Conservation (phyloP, 371 early-diverging fungal genomes). For the Mucor lusitanicus region DNA sequence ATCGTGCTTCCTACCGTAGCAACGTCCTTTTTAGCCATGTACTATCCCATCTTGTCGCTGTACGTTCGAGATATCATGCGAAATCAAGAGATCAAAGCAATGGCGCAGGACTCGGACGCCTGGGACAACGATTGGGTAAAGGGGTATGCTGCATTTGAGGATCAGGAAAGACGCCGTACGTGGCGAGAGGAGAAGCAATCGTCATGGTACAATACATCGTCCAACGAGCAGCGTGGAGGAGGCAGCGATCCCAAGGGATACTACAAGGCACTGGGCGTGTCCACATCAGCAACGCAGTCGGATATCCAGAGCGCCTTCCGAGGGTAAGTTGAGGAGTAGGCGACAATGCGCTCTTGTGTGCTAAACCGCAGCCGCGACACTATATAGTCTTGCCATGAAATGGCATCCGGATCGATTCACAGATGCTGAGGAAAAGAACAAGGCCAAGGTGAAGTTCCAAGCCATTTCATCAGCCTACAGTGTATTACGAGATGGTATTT, state of each 20-base stretch:
- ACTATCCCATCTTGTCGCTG: slow-evolving; percentile 56
- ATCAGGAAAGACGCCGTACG: slow-evolving; percentile 52
- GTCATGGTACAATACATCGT: slow-evolving; percentile 11
- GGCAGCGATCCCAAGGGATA: slow-evolving; percentile 51
- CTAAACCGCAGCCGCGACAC: neutral
- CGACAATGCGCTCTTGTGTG: neutral
- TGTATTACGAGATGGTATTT: slow-evolving; percentile 59
- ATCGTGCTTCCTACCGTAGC: slow-evolving; percentile 56
- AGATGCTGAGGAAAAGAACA: slow-evolving; percentile 51
- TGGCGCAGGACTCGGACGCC: slow-evolving; percentile 43
- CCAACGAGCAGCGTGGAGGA: neutral
- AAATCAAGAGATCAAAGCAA: slow-evolving; percentile 46
- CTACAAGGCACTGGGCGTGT: slow-evolving; percentile 48
- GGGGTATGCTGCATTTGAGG: slow-evolving; percentile 58
- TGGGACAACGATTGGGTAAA: slow-evolving; percentile 63
- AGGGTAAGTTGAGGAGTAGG: slow-evolving; percentile 31
- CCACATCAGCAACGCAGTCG: slow-evolving; percentile 43
- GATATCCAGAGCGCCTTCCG: slow-evolving; percentile 67
- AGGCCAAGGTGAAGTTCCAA: slow-evolving; percentile 59
- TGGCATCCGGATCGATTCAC: slow-evolving; percentile 60
- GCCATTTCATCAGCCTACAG: slow-evolving; percentile 59
- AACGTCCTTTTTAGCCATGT: slow-evolving; percentile 53
- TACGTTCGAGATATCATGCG: slow-evolving; percentile 51
- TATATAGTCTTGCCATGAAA: slow-evolving; percentile 51
- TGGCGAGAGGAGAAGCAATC: slow-evolving; percentile 52